These are phyloP conservation scores for Suhomyces faveliae DNA, from an alignment of 805 yeast genomes.

Conservation along the genomic window DNA sequence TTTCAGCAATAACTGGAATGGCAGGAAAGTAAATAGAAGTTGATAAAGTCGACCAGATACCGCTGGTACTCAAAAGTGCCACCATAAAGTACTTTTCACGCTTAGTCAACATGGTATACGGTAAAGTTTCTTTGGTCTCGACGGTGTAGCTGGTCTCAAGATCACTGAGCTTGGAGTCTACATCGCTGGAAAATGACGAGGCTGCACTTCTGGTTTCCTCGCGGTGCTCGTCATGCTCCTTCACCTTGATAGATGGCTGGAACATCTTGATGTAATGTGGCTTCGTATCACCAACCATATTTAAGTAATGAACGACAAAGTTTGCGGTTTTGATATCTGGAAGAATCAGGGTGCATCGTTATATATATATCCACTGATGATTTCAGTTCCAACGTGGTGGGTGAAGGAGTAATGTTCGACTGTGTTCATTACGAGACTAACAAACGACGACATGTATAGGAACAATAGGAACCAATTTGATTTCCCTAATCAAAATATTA, in stretches of 20 bases:
- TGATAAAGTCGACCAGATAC: conserved; percentile 68
- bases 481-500: not conserved
- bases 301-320: not conserved
- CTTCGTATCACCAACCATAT: not conserved
- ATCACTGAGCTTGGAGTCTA: not conserved
- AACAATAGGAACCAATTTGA: not conserved
- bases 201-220: not conserved
- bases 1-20: conserved; percentile 51
- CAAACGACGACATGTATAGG: not conserved
- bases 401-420: not conserved
- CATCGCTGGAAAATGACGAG: not conserved
- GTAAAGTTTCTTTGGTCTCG: conserved; percentile 6
- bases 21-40: conserved; percentile 84
- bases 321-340: not conserved
- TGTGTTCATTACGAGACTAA: not conserved
- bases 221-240: not conserved
- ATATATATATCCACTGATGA: not conserved
- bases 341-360: not conserved
- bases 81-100: conserved; percentile 40
- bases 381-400: not conserved
- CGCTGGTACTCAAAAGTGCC: conserved; percentile 43
- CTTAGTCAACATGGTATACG: conserved; percentile 46
- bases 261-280: conserved; percentile 3
- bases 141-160: not conserved
- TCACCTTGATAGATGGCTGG: not conserved